Percentiles rank a stretch among this genome's conserved stretches.
phyloP scores from a whole-genome alignment of 306 rosid species.

The Prunus davidiana region DNA sequence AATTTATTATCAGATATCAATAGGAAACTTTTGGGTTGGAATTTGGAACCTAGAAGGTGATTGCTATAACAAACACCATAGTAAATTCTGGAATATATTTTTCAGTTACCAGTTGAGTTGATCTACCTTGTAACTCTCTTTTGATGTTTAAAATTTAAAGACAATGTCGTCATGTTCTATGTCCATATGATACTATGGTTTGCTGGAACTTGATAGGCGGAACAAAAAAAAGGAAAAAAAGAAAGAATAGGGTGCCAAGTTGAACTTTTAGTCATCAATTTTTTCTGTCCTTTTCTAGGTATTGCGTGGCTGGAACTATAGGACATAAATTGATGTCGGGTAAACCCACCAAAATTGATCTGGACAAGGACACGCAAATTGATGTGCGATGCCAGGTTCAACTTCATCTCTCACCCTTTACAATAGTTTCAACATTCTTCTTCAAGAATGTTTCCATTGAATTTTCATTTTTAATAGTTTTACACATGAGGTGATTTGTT shows the following conservation, averaged over 20 bases:
- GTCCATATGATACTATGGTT: background rate
- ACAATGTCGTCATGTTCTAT: background rate
- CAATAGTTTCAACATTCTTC: background rate
- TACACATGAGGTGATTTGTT: background rate
- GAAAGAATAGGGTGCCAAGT: background rate
- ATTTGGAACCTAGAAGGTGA: background rate
- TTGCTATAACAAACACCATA: too few relatives aligned
- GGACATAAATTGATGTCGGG: slow-evolving; percentile 88
- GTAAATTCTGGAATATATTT: background rate
- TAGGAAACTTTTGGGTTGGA: background rate
- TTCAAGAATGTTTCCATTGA: background rate
- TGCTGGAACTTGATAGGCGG: too few relatives aligned
- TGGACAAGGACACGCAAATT: slow-evolving; percentile 62
- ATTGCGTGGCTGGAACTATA: slow-evolving; percentile 77
- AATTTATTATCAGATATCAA: background rate
- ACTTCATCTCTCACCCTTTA: slow-evolving; percentile 17
- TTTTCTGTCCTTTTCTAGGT: slow-evolving; percentile 42
- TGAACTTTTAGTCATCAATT: background rate
- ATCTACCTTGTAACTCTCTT: background rate
- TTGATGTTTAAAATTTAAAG: background rate
- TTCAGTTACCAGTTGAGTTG: background rate
- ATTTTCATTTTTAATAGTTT: background rate
- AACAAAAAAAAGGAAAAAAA: too few relatives aligned
- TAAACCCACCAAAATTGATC: slow-evolving; percentile 62
- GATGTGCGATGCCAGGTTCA: slow-evolving; percentile 86